Evolutionary conservation across 2,329 filamentous ascomycete species (phyloP), one percentile per base, ranked within the genome.

Genomic region (Fusarium floridanum): DNA sequence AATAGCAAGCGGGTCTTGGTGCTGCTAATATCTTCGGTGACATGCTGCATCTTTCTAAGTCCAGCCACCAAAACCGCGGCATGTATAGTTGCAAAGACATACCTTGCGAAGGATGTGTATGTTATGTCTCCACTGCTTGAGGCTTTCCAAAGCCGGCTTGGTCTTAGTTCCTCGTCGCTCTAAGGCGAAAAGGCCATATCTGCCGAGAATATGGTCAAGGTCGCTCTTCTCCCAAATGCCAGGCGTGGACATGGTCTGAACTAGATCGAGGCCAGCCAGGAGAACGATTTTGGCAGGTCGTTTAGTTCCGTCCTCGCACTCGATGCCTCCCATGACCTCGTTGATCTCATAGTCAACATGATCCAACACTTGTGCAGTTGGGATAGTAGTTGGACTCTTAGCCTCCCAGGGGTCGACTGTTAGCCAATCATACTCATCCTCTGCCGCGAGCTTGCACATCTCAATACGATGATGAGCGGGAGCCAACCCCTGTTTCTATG

Each of bases 261-360:
- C 91, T 62, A 94, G 84, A 81, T 94, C 93, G 9, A 91, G 92
- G 4, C 96, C 95, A 5, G 94, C 95, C 34, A 98, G 88, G 39
- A 98, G 88, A 53, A 94, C 91, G 75, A 98, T 94, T 67, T 91
- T 91, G 20, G 93, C 92, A 17, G 83, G 83, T 81, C 91, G 92
- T 79, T 88, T 90, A 61, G 86, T 86, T 68, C 94, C 94, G 74
- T 92, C 89, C 20, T 88, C 87, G 55, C 88, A 90, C 77, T 93
- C 88, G 29, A 97, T 90, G 12, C 95, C 95, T 7, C 95, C 95
- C 48, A 94, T 89, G 22, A 90, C 88, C 61, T 83, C 80, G 81
- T 98, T 98, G 81, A 98, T 94, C 82, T 98, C 95, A 80, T 96
- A 86, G 75, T 97, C 92, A 78, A 98, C 97, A 83, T 98, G 96